Evolutionary conservation across 352 stramenopile species (phyloP), one percentile per base, ranked within the genome.

Genomic region (Thalassiosira pacifica): DNA sequence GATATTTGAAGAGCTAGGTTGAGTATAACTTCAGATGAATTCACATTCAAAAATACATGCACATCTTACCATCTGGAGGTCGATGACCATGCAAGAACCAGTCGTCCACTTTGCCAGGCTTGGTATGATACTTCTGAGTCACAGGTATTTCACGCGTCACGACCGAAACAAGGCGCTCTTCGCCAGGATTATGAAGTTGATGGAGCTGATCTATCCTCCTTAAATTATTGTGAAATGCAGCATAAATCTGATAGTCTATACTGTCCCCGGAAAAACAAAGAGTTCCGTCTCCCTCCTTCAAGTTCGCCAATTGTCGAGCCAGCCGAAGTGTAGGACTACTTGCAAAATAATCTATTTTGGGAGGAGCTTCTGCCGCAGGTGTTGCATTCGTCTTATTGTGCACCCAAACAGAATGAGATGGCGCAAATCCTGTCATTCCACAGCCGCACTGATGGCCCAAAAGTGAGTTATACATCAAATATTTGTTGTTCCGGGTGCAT

Each of bases 201-300:
- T 82, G 74, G 18, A 82, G 63, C 34, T 82, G 74, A 59, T 71
- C 57, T 16, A 70, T 31, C 29, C 74, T 63, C 27, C 70, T 61
- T 22, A 83, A 42, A 70, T 83, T 83, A 27, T 76, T 76, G 16
- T 64, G 31, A 18, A 83, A 40, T 24, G 45, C 76, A 29, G 45
- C 32, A 53, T 83, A 83, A 42, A 83, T 77, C 70, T 83, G 76
- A 59, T 83, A 83, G 31, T 83, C 76, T 31, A 83, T 76, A 52
- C 53, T 72, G 37, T 83, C 76, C 1, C 76, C 76, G 0, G 65
- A 52, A 37, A 83, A 71, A 34, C 76, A 83, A 9, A 83, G 19
- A 57, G 76, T 83, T 40, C 65, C 76, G 18, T 83, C 66, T 4
- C 53, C 66, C n/a, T n/a, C n/a, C n/a, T n/a, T n/a, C n/a, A n/a